Evolutionary conservation across 164 flowering plant genomes (phyloP).

Genomic region (Magnolia kwangsiensis): DNA sequence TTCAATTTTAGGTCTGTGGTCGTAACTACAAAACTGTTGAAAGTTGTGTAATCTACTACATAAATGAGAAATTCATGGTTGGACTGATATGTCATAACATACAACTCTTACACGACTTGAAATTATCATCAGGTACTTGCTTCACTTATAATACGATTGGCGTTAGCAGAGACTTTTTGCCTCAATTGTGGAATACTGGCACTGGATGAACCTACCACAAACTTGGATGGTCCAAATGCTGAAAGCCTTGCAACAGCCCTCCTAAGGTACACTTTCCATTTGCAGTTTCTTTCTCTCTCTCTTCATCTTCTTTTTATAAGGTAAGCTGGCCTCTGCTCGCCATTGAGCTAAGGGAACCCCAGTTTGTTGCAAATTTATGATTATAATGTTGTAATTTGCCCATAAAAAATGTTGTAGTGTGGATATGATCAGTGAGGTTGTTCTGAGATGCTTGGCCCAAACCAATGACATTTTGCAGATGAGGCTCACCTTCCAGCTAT

Average conservation of each 20-base stretch:
- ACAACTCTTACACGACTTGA: neutral
- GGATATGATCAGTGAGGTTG: no score
- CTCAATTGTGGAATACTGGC: slow-evolving; percentile 98
- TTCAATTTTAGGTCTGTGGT: neutral
- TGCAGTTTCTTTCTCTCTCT: neutral
- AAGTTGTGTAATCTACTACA: neutral
- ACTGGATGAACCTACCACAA: slow-evolving; percentile 98
- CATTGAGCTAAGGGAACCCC: neutral
- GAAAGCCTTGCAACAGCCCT: slow-evolving; percentile 97
- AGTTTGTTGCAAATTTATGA: neutral
- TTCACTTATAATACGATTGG: slow-evolving; percentile 90
- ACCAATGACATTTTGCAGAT: no score
- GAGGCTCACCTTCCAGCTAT: no score
- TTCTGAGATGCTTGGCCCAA: no score
- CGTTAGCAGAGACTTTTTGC: slow-evolving; percentile 96
- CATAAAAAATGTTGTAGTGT: no score
- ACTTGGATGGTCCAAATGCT: slow-evolving; percentile 92
- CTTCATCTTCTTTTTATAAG: neutral
- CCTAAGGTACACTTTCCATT: slow-evolving; percentile 41
- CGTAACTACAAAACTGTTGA: neutral
- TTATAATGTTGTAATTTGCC: no score
- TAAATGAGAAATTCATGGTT: neutral
- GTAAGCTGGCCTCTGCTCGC: neutral
- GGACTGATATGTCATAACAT: neutral
- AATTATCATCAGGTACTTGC: slow-evolving; percentile 76